A percentile compares a stretch with the other conserved stretches of the same genome.
Conservation (phyloP, 2,329 filamentous ascomycete species). For the Colletotrichum viniferum region DNA sequence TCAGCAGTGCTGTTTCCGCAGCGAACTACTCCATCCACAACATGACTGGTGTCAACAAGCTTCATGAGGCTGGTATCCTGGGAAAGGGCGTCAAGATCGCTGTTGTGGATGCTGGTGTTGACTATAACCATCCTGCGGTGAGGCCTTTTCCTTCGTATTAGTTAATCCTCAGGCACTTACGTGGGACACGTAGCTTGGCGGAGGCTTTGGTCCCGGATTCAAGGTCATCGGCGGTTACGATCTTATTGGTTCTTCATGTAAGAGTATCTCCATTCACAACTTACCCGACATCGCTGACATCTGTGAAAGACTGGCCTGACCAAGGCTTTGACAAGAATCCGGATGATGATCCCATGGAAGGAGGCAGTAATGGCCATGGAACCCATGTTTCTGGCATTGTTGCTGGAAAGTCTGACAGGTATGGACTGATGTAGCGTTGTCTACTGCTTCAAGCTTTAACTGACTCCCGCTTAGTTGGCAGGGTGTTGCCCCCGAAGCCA, state of each 20-base stretch:
- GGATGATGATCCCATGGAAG: conserved; percentile 37
- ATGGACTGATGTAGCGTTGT: not conserved
- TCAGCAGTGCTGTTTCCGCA: not conserved
- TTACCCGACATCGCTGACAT: not conserved
- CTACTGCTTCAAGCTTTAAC: not conserved
- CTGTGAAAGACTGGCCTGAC: not conserved
- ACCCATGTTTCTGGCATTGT: conserved; percentile 39
- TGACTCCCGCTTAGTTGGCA: conserved; percentile 2
- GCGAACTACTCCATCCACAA: conserved; percentile 39
- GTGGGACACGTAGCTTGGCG: conserved; percentile 11
- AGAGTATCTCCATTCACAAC: not conserved
- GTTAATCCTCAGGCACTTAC: not conserved
- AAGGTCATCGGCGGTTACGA: conserved; percentile 21
- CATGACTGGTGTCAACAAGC: conserved; percentile 42
- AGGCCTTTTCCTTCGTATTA: not conserved
- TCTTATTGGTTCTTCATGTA: conserved; percentile 12
- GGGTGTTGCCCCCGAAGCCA: conserved; percentile 33
- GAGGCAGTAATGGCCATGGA: conserved; percentile 35
- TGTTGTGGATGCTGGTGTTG: conserved; percentile 43
- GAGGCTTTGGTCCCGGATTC: conserved; percentile 14
- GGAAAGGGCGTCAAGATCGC: conserved; percentile 43
- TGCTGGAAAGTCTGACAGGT: conserved; percentile 19
- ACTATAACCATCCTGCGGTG: conserved; percentile 43
- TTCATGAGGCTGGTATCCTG: conserved; percentile 40
- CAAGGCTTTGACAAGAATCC: conserved; percentile 27